These are phyloP conservation scores for Kokia cookei DNA, from an alignment of 441 rosid genomes.

Conservation along the genomic window DNA sequence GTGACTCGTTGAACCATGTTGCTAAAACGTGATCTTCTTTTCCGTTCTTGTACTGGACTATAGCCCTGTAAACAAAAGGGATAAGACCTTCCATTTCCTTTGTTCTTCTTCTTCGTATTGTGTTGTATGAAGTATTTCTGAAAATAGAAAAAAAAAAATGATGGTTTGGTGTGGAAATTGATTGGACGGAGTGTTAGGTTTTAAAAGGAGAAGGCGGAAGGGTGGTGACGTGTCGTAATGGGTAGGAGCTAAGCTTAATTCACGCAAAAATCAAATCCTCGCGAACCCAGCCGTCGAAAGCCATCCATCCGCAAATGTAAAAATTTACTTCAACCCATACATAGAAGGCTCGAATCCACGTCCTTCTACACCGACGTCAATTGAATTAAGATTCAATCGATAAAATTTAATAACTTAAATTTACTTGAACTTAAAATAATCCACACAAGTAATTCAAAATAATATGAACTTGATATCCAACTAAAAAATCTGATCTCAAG, in stretches of 20 bases:
- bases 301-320: conserved; percentile 31
- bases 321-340: too few species aligned
- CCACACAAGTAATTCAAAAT: too few species aligned
- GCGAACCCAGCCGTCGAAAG: conserved; percentile 28
- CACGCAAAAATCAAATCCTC: conserved; percentile 38
- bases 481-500: too few species aligned
- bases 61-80: conserved; percentile 63
- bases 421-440: too few species aligned
- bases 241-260: conserved; percentile 18
- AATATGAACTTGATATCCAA: too few species aligned
- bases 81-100: conserved; percentile 74
- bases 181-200: conserved; percentile 21
- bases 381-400: too few species aligned
- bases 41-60: conserved; percentile 55
- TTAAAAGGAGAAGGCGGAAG: conserved; percentile 17
- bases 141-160: neutral
- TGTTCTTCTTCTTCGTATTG: too few species aligned
- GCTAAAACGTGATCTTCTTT: conserved; percentile 24
- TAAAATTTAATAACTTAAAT: too few species aligned
- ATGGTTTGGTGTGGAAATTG: conserved; percentile 1
- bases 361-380: rapidly evolving
- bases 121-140: neutral
- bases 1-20: conserved; percentile 40
- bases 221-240: conserved; percentile 49
- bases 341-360: rapidly evolving